These are phyloP conservation scores for Musa schizocarpa DNA, from an alignment of 176 grass and related monocot species.

Conservation along the genomic window DNA sequence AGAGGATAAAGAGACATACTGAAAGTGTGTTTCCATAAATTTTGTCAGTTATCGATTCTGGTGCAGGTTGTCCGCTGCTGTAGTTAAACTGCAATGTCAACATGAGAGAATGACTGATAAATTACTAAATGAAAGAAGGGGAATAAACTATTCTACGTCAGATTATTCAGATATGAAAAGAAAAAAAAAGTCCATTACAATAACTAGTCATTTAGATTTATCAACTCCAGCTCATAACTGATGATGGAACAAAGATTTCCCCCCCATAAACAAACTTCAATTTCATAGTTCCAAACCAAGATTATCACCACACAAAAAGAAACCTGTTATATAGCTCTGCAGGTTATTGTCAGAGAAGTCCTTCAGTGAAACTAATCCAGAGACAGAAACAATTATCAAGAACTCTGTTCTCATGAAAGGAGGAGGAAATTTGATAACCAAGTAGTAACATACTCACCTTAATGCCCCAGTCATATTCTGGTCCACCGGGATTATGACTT, in stretches of 20 bases:
- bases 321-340: no score
- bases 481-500: slow-evolving; percentile 93
- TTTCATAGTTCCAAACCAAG: no score
- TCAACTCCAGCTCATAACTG: no score
- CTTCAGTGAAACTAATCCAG: slow-evolving; percentile 5
- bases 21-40: slow-evolving; percentile 91
- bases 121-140: no score
- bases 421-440: background rate
- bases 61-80: slow-evolving; percentile 85
- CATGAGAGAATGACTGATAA: slow-evolving; percentile 8
- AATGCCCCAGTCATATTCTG: slow-evolving; percentile 83
- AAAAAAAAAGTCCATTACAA: no score
- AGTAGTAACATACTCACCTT: slow-evolving; percentile 44
- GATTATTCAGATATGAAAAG: no score
- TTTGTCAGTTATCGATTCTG: slow-evolving; percentile 71
- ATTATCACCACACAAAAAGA: no score
- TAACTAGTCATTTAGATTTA: no score
- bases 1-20: slow-evolving; percentile 26
- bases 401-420: background rate
- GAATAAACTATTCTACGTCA: no score
- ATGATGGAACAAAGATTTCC: no score
- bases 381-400: background rate
- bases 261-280: no score
- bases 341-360: no score
- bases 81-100: slow-evolving; percentile 69